phyloP scores from a whole-genome alignment of 306 rosid genomes.

The Begonia loranthoides region DNA sequence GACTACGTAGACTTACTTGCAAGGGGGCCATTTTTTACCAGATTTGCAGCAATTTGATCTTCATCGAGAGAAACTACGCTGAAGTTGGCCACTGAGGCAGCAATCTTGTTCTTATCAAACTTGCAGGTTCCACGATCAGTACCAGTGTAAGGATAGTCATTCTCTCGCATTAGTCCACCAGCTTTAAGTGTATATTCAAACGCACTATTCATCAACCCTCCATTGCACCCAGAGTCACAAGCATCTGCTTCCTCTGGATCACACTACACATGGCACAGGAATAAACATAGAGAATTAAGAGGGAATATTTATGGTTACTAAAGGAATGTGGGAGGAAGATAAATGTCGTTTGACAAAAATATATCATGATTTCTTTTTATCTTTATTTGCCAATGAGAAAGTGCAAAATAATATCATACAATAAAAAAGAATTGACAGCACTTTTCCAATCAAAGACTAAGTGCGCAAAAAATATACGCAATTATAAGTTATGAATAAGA shows the following conservation, averaged over 20 bases:
- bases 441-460: too few relatives aligned
- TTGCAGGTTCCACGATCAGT: slow-evolving; percentile 65
- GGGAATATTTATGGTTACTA: too few relatives aligned
- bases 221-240: slow-evolving; percentile 82
- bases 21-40: slow-evolving; percentile 92
- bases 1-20: slow-evolving; percentile 29
- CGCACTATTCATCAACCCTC: slow-evolving; percentile 97
- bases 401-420: too few relatives aligned
- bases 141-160: slow-evolving; percentile 91
- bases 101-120: slow-evolving; percentile 62
- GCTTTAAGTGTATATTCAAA: slow-evolving; percentile 81
- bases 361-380: too few relatives aligned
- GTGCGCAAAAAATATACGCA: too few relatives aligned
- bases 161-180: slow-evolving; percentile 86
- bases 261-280: slow-evolving; percentile 41
- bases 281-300: background rate
- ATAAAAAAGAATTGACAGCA: too few relatives aligned
- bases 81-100: slow-evolving; percentile 82
- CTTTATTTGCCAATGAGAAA: too few relatives aligned
- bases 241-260: slow-evolving; percentile 82
- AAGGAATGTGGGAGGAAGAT: too few relatives aligned
- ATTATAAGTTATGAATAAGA: too few relatives aligned
- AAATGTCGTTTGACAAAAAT: too few relatives aligned
- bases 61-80: slow-evolving; percentile 82
- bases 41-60: slow-evolving; percentile 87